Evolutionary conservation across 805 yeast genomes (phyloP), one percentile per base, ranked within the genome.

Genomic region (Kazachstania africana): DNA sequence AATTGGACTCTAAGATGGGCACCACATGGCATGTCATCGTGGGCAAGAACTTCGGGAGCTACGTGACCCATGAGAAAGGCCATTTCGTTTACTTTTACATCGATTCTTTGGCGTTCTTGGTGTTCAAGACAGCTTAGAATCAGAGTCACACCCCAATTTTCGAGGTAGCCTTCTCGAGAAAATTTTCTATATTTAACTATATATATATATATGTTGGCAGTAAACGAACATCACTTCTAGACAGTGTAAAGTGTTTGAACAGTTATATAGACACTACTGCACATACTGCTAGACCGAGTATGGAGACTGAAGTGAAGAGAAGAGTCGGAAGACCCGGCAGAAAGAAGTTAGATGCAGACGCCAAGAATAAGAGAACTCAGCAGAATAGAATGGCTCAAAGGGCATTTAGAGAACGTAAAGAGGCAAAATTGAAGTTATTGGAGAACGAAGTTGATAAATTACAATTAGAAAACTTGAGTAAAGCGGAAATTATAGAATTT

Each of bases 381-480:
- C 97, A 91, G 60, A 88, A 91, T 56, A 70, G 97, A 47, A 96
- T 96, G 3, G 97, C 97, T n/a, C 98, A 91, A 59, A 66, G 97
- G 34, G 97, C 97, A 5, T 88, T 84, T 59, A 66, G 97, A 35
- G 97, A 91, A 58, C 72, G 97, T 38, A 88, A 88, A 55, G 97
- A 88, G 55, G 68, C 67, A 31, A 83, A 81, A 49, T 70, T 91
- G 75, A 72, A 74, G 49, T 94, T 84, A 41, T 65, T 88, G 38
- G 95, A 87, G 52, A 75, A 74, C 28, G 76, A 81, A 44, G 94
- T 88, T 10, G 57, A 66, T 31, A 55, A 61, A 42, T 66, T 88
- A 42, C 95, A 91, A 54, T 68, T 69, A 40, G 80, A 77, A 42
- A 77, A 78, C 36, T 59, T 73, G 34, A 72, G 73, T 40, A 79